Base-by-base conservation (phyloP, 257 asterid genomes). In the Ophiorrhiza pumila region DNA sequence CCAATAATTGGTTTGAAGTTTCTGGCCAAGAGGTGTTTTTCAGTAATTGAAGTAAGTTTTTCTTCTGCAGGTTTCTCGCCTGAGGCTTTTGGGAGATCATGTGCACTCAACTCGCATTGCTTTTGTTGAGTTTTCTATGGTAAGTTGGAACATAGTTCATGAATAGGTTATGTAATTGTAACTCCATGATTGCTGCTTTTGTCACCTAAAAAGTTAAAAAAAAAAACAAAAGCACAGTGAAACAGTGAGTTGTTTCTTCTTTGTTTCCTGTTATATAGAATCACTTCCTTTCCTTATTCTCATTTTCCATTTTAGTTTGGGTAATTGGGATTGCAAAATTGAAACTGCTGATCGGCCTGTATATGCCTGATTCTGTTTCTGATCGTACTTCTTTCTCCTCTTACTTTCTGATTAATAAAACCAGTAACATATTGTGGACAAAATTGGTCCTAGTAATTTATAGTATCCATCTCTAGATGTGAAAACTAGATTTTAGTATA, bases 1-100 rank as follows among this genome's bases (percentile, higher is more conserved):
- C 13, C n/a, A n/a, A 5, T 52, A 53, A 35, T n/a, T 14, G 4
- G 31, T 35, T 32, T 61, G 65, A 42, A 66, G 46, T 60, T 22
- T 29, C 69, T 68, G 27, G 68, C 53, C 62, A 45, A 76, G 41
- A 58, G 69, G 32, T 73, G 60, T 35, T 43, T 22, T 27, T 31
- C 4, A 60, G 53, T 74, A 47, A 69, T 60, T 29, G 3, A 23
- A 29, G 76, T n/a, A 64, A 22, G n/a, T 72, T 46, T 45, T 65
- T 66, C 64, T 25, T 60, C 71, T 79, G 31, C 84, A 92, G 98
- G 98, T 93, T 81, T 93, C 98, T 78, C 92, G 93, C 53, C 85
- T 93, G 82, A 91, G 93, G 95, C 97, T 93, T 77, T 83, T 93
- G 86, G 98, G 97, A 65, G 98, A 93, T 81, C 90, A 93, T 74